Conservation (phyloP, 192 early-diverging fungal genomes). For the Backusella psychrophila region DNA sequence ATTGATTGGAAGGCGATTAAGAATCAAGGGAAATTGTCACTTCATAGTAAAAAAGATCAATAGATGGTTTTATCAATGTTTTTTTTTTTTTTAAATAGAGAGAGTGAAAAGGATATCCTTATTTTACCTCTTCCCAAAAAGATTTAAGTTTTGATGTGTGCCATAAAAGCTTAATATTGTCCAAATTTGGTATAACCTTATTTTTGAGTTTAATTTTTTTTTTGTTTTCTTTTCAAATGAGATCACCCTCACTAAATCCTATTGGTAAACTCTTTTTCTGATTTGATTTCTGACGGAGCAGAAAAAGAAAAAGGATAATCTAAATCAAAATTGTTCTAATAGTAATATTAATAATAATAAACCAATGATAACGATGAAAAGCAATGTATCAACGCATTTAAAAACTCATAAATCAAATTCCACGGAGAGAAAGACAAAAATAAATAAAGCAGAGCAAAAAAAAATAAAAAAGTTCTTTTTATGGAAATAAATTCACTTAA, state of each 20-base stretch:
- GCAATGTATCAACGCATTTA: not conserved
- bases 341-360: not conserved
- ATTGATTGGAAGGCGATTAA: not conserved
- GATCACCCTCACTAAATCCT: not conserved
- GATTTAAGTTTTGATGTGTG: not conserved
- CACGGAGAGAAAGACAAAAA: too few species aligned
- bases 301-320: not conserved
- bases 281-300: not conserved
- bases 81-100: not conserved
- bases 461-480: not conserved
- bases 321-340: not conserved
- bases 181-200: conserved; percentile 5
- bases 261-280: not conserved
- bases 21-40: not conserved
- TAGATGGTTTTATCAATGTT: not conserved
- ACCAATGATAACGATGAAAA: not conserved
- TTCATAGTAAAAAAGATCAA: not conserved
- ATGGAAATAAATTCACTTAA: not conserved
- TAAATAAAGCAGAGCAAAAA: too few species aligned
- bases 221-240: not conserved
- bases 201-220: not conserved
- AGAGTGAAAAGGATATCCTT: not conserved
- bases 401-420: too few species aligned
- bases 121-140: not conserved
- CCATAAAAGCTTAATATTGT: not conserved